phyloP scores from a whole-genome alignment of 768 basidiomycete genomes.

The Kockovaella imperatae region DNA sequence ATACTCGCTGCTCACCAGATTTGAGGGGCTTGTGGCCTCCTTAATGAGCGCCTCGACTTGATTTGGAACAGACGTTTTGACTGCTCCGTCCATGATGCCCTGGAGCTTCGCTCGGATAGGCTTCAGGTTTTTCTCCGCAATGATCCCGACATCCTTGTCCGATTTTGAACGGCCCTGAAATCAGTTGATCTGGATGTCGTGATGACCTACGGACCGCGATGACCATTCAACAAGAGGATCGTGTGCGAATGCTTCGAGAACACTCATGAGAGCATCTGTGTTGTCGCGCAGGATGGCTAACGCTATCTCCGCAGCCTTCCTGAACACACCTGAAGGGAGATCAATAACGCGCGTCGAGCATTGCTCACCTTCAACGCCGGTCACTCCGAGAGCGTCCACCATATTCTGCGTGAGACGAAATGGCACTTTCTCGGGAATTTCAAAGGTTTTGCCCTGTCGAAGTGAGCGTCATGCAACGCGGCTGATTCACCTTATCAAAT shows the following conservation, averaged over 20 bases:
- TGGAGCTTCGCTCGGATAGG: conserved; percentile 75
- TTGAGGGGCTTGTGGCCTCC: conserved; percentile 66
- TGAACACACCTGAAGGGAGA: conserved; percentile 61
- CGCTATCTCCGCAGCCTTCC: conserved; percentile 83
- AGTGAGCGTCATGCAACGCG: neutral
- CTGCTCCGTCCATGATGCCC: conserved; percentile 32
- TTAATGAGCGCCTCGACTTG: conserved; percentile 86
- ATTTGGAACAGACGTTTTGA: conserved; percentile 60
- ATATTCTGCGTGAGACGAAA: conserved; percentile 92
- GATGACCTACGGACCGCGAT: conserved; percentile 48
- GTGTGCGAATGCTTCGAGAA: conserved; percentile 92
- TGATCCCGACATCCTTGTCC: conserved; percentile 51
- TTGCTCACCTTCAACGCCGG: conserved; percentile 71
- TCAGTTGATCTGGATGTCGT: neutral
- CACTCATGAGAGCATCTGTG: conserved; percentile 87
- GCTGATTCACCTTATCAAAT: conserved; percentile 71
- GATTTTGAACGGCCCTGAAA: conserved; percentile 18
- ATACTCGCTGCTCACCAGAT: conserved; percentile 54
- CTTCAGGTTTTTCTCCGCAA: conserved; percentile 68
- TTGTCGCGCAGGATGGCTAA: conserved; percentile 79
- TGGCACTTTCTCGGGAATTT: conserved; percentile 83
- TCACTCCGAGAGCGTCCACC: conserved; percentile 84
- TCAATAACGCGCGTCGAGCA: neutral
- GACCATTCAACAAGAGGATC: conserved; percentile 97
- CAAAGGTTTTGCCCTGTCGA: conserved; percentile 65